phyloP scores from a whole-genome alignment of 257 asterid genomes.

The Henckelia pumila region DNA sequence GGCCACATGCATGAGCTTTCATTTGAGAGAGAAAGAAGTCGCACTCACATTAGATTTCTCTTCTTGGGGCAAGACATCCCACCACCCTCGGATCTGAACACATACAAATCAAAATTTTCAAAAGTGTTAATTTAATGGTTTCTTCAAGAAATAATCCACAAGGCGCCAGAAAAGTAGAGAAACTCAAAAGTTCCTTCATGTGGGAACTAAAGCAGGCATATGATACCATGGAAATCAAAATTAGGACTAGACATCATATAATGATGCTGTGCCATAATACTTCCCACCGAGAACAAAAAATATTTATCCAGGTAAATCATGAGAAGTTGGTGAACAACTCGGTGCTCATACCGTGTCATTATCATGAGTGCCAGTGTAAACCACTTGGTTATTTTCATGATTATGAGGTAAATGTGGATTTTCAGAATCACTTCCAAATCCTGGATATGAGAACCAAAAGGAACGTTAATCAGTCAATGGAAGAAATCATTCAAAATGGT shows the following conservation, averaged over 20 bases:
- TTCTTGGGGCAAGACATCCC: constrained; percentile 69
- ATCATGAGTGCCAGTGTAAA: constrained; percentile 98
- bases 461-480: constrained; percentile 21
- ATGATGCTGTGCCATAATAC: no score
- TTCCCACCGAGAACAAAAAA: not conserved
- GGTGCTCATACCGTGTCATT: constrained; percentile 73
- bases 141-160: constrained; percentile 1
- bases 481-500: constrained; percentile 24
- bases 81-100: constrained; percentile 87
- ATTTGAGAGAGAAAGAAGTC: constrained; percentile 14
- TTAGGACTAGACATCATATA: not conserved
- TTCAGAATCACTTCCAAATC: constrained; percentile 94
- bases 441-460: constrained; percentile 37
- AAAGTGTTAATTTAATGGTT: not conserved
- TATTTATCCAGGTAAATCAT: constrained; percentile 5
- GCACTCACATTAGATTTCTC: constrained; percentile 76
- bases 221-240: not conserved
- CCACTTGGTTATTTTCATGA: constrained; percentile 93
- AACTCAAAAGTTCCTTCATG: not conserved
- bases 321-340: constrained; percentile 6
- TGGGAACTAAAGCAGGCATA: not conserved
- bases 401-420: constrained; percentile 96
- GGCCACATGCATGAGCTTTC: constrained; percentile 9
- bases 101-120: constrained; percentile 12
- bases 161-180: not conserved